Base-by-base conservation (phyloP, 129 eudicot species). In the Sambucus nigra region DNA sequence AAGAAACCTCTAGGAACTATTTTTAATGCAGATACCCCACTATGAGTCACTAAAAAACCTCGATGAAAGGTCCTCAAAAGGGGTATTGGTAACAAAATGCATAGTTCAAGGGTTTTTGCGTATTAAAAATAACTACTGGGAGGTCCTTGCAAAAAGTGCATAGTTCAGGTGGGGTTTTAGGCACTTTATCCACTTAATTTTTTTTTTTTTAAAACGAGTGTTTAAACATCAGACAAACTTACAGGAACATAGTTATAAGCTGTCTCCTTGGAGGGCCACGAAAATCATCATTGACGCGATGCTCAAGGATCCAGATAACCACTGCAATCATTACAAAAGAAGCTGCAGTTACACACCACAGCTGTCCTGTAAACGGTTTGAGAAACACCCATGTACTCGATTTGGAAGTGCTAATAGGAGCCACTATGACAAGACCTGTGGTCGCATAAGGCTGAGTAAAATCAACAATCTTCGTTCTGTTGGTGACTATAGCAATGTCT, bases 221-320 rank as follows among this genome's bases (percentile, higher is more conserved):
- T 16, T 42, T 42, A 42, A 15, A 42, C 7, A 49, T 0, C 28
- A 33, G 14, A 39, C 11, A 17, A 26, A 35, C 82, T 75, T 68
- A 85, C 94, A 79, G 63, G 51, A 80, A 66, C 41, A 77, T 74
- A 1, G 94, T 85, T 29, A 69, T 49, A 24, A 85, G 52, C 31
- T 85, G 94, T 66, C 78, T 74, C 66, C 53, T 71, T 22, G 82
- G 94, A 4, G 89, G 78, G 16, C 94, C 95, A 59, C 95, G 76
- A 46, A 85, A 85, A 25, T 85, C 95, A 29, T 85, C 83, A 49
- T 85, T 85, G 47, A 78, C 81, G 19, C 86, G 80, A 67, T 80
- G 95, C 67, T 85, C 95, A 24, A 87, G 76, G 51, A 87, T 72
- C 96, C 96, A 87, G 16, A 87, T 64, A 13, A 83, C 96, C 2